Evolutionary conservation across 805 yeast genomes (phyloP).

Genomic region (Torulaspora gathmanii): DNA sequence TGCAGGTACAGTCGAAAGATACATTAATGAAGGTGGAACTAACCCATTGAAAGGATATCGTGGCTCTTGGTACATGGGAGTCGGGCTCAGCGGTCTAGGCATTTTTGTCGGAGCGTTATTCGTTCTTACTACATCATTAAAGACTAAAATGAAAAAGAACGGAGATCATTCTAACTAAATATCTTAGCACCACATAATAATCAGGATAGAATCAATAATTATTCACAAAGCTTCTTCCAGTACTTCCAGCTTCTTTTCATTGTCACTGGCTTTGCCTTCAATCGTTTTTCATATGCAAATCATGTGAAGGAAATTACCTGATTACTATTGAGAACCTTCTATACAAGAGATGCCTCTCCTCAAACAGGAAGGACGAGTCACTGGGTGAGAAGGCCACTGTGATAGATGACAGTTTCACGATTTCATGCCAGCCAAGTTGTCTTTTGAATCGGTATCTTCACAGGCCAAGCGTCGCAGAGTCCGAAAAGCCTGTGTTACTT

Average conservation of each 20-base stretch:
- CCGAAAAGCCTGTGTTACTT: background rate
- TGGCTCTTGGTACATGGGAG: conserved; percentile 54
- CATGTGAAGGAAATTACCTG: too few species aligned
- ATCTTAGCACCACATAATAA: background rate
- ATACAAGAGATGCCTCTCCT: background rate
- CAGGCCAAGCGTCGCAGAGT: background rate
- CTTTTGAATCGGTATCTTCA: background rate
- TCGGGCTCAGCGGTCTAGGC: conserved; percentile 55
- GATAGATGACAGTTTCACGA: background rate
- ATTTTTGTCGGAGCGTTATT: conserved; percentile 20
- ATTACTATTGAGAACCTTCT: too few species aligned
- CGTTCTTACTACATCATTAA: background rate
- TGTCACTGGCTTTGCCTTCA: too few species aligned
- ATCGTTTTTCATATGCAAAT: too few species aligned
- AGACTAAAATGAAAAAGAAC: background rate
- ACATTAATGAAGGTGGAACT: conserved; percentile 22
- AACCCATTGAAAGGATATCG: conserved; percentile 43
- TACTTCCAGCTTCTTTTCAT: too few species aligned
- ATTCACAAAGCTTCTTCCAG: too few species aligned
- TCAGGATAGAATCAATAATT: too few species aligned
- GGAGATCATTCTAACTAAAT: background rate
- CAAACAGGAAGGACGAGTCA: background rate
- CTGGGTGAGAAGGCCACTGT: background rate
- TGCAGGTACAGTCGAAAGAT: conserved; percentile 52
- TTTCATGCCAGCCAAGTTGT: background rate